Conservation (phyloP, 1,284 basidiomycete species). For the Leccinum griseonigrum region DNA sequence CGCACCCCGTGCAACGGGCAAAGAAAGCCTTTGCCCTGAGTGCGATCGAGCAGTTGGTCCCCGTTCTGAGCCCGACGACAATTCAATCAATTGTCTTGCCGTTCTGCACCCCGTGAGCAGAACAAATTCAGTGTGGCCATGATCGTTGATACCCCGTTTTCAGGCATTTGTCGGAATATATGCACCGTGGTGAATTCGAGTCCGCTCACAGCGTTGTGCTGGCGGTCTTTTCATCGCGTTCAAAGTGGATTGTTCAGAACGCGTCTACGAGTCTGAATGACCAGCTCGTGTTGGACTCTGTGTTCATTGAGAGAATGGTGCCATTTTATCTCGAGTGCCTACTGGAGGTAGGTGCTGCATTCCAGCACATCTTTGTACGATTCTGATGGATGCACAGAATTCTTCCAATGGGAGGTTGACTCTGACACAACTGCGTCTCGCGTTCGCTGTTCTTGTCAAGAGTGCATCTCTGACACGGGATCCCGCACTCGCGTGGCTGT, state of each 20-base stretch:
- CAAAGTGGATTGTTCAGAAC: conserved; percentile 34
- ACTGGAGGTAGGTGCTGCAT: conserved; percentile 48
- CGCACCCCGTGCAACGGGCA: conserved; percentile 37
- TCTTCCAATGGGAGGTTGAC: conserved; percentile 56
- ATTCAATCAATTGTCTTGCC: conserved; percentile 53
- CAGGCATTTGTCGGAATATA: conserved; percentile 56
- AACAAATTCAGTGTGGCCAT: not conserved
- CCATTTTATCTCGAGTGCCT: conserved; percentile 67
- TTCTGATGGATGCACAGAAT: conserved; percentile 46
- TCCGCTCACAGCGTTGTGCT: conserved; percentile 74
- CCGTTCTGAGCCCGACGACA: conserved; percentile 47
- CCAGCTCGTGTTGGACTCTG: conserved; percentile 15
- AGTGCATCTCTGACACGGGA: conserved; percentile 45
- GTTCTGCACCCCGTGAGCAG: conserved; percentile 57
- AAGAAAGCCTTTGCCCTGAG: conserved; percentile 63
- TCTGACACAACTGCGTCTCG: conserved; percentile 58
- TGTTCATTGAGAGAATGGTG: conserved; percentile 53
- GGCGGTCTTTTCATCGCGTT: conserved; percentile 61
- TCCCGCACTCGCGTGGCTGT: conserved; percentile 56
- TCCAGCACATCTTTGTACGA: not conserved
- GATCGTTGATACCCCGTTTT: not conserved
- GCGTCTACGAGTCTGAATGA: conserved; percentile 7
- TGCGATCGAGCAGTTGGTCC: conserved; percentile 68
- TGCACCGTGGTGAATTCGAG: conserved; percentile 67
- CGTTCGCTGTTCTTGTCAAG: conserved; percentile 62